phyloP scores from a whole-genome alignment of 1,284 basidiomycete species.

The Sanghuangporus sanghuang region DNA sequence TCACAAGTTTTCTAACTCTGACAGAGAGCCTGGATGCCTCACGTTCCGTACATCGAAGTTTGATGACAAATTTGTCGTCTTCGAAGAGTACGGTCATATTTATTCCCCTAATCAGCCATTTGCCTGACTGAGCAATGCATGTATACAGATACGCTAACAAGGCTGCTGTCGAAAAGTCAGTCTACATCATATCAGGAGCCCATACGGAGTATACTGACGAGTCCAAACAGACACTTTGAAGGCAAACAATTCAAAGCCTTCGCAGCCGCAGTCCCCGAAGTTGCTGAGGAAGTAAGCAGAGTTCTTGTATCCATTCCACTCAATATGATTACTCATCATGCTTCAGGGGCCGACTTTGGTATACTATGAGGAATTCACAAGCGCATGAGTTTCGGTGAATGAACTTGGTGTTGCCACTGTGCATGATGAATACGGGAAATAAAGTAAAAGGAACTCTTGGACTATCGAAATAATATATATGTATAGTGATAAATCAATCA shows the following conservation, averaged over 20 bases:
- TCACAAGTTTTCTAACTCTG: slow-evolving; percentile 15
- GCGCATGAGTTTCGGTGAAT: not conserved
- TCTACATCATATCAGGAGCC: not conserved
- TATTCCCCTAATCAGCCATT: not conserved
- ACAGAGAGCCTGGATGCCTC: slow-evolving; percentile 13
- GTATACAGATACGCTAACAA: slow-evolving; percentile 10
- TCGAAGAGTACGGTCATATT: slow-evolving; percentile 8
- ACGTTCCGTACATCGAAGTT: slow-evolving; percentile 9
- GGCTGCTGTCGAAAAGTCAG: slow-evolving; percentile 9
- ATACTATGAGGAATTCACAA: slow-evolving; percentile 15
- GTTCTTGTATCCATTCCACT: not conserved
- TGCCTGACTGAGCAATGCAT: not conserved
- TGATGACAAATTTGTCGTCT: slow-evolving; percentile 13
- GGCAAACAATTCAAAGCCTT: slow-evolving; percentile 11
- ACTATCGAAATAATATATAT: not conserved
- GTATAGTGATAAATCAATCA: not conserved
- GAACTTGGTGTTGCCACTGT: not conserved
- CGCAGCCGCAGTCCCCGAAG: not conserved
- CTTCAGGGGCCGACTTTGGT: slow-evolving; percentile 5
- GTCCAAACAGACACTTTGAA: slow-evolving; percentile 14
- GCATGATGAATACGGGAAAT: not conserved
- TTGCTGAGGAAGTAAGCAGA: not conserved
- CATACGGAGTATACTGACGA: not conserved
- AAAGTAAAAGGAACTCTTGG: not conserved
- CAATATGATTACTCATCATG: not conserved